Conservation (phyloP, 2,329 filamentous ascomycete genomes). For the Ophiocordyceps sinensis region DNA sequence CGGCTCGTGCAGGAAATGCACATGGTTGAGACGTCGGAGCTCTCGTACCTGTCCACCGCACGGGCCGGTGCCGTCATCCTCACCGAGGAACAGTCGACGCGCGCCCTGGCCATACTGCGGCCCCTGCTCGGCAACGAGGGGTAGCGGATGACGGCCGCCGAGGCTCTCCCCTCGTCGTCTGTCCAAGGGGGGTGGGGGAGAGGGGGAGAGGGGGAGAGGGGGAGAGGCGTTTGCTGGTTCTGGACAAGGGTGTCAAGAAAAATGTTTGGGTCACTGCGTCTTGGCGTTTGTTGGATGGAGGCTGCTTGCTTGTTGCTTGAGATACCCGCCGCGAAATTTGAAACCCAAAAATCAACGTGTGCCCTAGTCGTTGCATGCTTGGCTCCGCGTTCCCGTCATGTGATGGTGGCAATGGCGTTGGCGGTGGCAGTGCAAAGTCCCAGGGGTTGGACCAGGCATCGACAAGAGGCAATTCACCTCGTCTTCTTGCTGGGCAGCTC, state of each 20-base stretch:
- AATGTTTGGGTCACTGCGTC: no score
- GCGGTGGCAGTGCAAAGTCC: no score
- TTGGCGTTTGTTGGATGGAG: background rate
- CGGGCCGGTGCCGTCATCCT: conserved; percentile 83
- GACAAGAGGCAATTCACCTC: conserved; percentile 8
- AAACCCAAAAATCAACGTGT: background rate
- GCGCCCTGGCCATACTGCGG: conserved; percentile 56
- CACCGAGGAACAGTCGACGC: conserved; percentile 55
- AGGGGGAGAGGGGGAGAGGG: no score
- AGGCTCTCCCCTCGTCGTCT: background rate
- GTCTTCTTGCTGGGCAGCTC: conserved; percentile 11
- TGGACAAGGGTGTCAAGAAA: background rate
- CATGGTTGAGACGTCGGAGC: conserved; percentile 46
- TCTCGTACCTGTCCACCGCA: conserved; percentile 84
- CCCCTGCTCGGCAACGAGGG: conserved; percentile 28
- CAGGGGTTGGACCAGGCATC: background rate
- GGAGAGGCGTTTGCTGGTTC: background rate
- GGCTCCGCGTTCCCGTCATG: no score
- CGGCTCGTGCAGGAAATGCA: conserved; percentile 60
- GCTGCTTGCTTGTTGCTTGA: background rate
- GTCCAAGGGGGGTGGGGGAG: background rate
- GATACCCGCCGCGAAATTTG: conserved; percentile 1
- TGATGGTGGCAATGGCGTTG: no score
- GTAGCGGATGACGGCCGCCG: conserved; percentile 1
- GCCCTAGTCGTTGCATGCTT: no score